Conservation (phyloP, 2,329 filamentous ascomycete genomes). For the Atkinsonella texensis region DNA sequence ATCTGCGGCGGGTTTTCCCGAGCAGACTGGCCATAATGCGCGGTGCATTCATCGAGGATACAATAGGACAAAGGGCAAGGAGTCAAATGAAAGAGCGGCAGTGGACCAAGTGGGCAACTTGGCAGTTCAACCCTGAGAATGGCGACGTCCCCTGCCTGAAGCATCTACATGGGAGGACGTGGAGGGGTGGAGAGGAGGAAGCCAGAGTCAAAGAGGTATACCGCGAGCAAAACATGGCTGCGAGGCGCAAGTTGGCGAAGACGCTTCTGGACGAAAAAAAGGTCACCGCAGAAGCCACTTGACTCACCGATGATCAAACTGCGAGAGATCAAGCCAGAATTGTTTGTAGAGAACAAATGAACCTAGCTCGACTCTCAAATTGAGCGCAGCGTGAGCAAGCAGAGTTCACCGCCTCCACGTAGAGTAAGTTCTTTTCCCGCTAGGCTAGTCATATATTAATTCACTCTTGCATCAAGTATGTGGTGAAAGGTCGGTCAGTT, state of each 20-base stretch:
- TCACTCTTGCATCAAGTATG: too few species aligned
- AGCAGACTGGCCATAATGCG: slow-evolving; percentile 35
- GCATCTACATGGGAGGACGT: slow-evolving; percentile 39
- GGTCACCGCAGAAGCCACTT: too few species aligned
- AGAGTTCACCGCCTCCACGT: too few species aligned
- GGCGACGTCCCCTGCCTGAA: slow-evolving; percentile 33
- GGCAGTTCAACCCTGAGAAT: slow-evolving; percentile 40
- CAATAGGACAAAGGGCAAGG: slow-evolving; percentile 41
- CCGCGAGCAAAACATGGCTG: slow-evolving; percentile 1
- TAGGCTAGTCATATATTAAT: too few species aligned
- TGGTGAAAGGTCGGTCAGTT: too few species aligned
- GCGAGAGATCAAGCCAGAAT: too few species aligned
- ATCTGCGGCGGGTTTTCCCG: slow-evolving; percentile 37
- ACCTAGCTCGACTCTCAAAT: too few species aligned
- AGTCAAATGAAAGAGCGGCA: slow-evolving; percentile 42
- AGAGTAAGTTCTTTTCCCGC: too few species aligned
- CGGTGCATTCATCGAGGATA: slow-evolving; percentile 45
- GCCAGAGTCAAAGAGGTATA: background rate
- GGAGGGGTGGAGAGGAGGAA: slow-evolving; percentile 25
- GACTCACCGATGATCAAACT: too few species aligned
- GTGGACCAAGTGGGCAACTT: slow-evolving; percentile 42
- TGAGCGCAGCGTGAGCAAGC: too few species aligned
- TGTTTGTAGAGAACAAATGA: too few species aligned
- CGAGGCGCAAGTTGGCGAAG: background rate
- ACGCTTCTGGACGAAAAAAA: background rate